Evolutionary conservation across 139 green algal species (phyloP).

Genomic region (Yamagishiella unicocca): DNA sequence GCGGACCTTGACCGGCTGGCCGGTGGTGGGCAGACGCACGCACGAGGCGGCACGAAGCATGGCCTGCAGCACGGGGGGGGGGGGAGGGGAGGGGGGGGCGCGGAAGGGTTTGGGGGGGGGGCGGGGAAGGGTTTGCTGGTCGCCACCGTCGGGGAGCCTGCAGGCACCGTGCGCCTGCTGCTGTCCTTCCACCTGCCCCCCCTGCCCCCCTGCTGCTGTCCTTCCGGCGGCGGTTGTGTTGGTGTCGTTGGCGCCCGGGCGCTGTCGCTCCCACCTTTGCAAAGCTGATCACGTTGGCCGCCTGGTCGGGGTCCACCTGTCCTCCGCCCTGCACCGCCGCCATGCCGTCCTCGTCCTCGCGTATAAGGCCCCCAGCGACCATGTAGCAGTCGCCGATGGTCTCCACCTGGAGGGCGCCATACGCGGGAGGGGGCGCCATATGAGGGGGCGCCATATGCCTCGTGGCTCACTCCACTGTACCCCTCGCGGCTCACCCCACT

Average conservation of each 20-base stretch:
- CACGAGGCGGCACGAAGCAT: constrained; percentile 1
- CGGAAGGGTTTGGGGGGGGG: too few species aligned
- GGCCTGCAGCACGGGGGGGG: background rate
- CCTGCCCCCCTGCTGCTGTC: background rate
- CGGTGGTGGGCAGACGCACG: constrained; percentile 4
- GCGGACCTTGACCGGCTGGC: constrained; percentile 7
- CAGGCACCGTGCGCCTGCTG: background rate
- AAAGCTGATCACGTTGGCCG: background rate
- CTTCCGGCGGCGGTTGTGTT: too few species aligned
- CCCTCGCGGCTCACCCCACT: too few species aligned
- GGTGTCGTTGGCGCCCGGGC: too few species aligned
- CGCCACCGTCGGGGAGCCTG: background rate
- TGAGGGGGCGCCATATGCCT: background rate
- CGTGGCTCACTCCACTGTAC: too few species aligned
- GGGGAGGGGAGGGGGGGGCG: too few species aligned
- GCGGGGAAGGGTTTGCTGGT: too few species aligned
- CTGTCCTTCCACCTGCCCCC: background rate
- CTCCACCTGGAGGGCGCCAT: background rate
- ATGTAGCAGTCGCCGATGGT: constrained; percentile 44
- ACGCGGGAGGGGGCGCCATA: background rate
- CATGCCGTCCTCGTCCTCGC: constrained; percentile 11
- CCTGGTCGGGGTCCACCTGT: background rate
- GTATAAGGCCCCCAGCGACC: constrained; percentile 16
- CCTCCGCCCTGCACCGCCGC: background rate
- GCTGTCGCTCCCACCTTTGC: constrained; percentile 3